These are phyloP conservation scores for Gossypioides kirkii DNA, from an alignment of 345 rosid genomes.

Conservation along the genomic window DNA sequence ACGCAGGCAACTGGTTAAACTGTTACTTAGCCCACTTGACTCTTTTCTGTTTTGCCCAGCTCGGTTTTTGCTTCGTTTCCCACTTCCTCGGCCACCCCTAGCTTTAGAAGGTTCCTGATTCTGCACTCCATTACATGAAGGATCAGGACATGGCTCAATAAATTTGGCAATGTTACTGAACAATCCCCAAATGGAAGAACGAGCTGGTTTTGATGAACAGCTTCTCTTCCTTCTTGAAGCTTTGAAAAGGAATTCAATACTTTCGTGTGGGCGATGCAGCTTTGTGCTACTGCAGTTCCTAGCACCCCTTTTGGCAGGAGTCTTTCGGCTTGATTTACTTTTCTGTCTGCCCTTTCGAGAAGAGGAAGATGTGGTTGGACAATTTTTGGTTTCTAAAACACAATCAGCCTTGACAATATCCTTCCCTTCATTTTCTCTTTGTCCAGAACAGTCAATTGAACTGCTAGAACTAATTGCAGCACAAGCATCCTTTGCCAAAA, in stretches of 20 bases:
- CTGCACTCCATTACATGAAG: conserved; percentile 30
- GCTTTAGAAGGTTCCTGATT: conserved; percentile 34
- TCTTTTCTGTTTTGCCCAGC: conserved; percentile 26
- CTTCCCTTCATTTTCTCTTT: conserved; percentile 33
- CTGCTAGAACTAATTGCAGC: conserved; percentile 26
- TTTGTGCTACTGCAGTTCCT: conserved; percentile 36
- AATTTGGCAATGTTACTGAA: conserved; percentile 40
- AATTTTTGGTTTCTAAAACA: conserved; percentile 35
- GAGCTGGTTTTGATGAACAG: conserved; percentile 50
- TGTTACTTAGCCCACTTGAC: conserved; percentile 31
- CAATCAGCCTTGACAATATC: conserved; percentile 29
- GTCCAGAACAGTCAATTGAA: conserved; percentile 28
- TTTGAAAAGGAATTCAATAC: conserved; percentile 33
- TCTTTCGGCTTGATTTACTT: conserved; percentile 41
- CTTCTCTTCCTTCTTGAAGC: conserved; percentile 68
- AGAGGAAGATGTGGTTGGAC: conserved; percentile 30
- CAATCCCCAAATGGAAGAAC: conserved; percentile 78
- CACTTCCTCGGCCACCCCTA: conserved; percentile 30
- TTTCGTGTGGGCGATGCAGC: conserved; percentile 28
- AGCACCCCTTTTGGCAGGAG: conserved; percentile 33
- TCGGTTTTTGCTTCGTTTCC: conserved; percentile 30
- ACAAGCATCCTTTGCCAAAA: conserved; percentile 21
- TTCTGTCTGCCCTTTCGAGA: conserved; percentile 39
- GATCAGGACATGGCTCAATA: conserved; percentile 37
- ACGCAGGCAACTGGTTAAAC: conserved; percentile 53